Conservation (phyloP, 176 grass and related monocot species). For the Zoysia pacifica region DNA sequence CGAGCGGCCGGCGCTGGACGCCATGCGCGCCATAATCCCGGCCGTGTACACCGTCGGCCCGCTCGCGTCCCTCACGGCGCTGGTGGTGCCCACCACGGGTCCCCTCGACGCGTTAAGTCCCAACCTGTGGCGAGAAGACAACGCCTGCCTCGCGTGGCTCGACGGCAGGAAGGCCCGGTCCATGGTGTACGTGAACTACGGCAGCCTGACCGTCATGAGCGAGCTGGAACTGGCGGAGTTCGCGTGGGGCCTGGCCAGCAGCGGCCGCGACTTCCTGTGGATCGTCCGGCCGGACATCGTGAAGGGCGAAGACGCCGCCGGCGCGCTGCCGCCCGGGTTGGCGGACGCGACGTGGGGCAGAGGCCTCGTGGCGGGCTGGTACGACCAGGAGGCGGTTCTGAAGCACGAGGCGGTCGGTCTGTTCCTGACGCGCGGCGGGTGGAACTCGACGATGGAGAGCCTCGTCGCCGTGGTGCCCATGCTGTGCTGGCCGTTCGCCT, state of each 20-base stretch:
- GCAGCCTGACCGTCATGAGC: constrained; percentile 36
- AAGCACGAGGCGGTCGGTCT: constrained; percentile 38
- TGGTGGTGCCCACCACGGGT: neutral
- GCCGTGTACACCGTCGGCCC: constrained; percentile 46
- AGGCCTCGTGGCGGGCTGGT: constrained; percentile 42
- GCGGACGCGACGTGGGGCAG: constrained; percentile 24
- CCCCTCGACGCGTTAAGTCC: neutral
- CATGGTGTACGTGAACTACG: constrained; percentile 53
- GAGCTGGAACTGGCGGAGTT: constrained; percentile 52
- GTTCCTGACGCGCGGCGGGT: constrained; percentile 82
- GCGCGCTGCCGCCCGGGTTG: constrained; percentile 45
- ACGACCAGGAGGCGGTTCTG: constrained; percentile 48
- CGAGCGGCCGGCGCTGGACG: constrained; percentile 11
- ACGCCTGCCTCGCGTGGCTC: constrained; percentile 39
- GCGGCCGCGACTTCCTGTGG: constrained; percentile 67
- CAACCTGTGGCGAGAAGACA: constrained; percentile 28
- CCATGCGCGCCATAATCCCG: constrained; percentile 42
- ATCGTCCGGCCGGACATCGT: constrained; percentile 59
- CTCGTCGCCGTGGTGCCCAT: constrained; percentile 40
- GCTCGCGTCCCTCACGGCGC: constrained; percentile 13
- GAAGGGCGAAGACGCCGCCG: constrained; percentile 6
- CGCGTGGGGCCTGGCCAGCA: constrained; percentile 73
- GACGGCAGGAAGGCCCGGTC: constrained; percentile 19
- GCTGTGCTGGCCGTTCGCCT: constrained; percentile 55
- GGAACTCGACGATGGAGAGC: constrained; percentile 80